Conservation (phyloP, 106 monocot species). For the Narthecium ossifragum region DNA sequence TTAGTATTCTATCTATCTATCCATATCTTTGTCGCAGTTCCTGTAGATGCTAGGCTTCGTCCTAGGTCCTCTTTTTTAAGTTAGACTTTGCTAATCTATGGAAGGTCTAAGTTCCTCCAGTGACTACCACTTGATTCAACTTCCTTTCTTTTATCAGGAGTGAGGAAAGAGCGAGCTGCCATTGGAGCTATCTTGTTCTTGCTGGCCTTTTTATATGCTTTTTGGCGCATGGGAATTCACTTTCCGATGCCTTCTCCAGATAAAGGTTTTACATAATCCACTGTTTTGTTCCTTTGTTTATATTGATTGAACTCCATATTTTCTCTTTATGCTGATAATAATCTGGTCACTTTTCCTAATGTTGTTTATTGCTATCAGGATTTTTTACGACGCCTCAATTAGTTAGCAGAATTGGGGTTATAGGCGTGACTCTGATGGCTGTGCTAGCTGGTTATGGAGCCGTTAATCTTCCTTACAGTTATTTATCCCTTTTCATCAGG, state of each 20-base stretch:
- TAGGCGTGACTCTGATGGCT: conserved; percentile 96
- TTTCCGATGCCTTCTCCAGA: conserved; percentile 98
- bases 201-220: conserved; percentile 79
- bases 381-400: conserved; percentile 91
- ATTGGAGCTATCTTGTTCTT: conserved; percentile 78
- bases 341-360: not conserved
- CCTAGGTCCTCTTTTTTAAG: no score
- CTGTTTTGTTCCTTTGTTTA: not conserved
- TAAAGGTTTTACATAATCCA: conserved; percentile 44
- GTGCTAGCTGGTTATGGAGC: conserved; percentile 96
- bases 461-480: conserved; percentile 92
- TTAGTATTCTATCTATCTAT: no score
- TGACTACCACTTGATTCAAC: conserved; percentile 2
- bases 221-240: conserved; percentile 98
- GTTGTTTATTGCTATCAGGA: conserved; percentile 39
- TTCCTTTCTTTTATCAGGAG: conserved; percentile 35
- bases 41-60: no score
- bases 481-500: conserved; percentile 99
- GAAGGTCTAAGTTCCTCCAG: no score
- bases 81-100: no score
- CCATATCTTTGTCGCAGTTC: no score
- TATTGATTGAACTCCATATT: not conserved
- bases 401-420: conserved; percentile 94
- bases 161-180: conserved; percentile 77
- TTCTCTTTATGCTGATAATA: not conserved